Conservation (phyloP, 257 asterid genomes). For the Capsicum rhomboideum region DNA sequence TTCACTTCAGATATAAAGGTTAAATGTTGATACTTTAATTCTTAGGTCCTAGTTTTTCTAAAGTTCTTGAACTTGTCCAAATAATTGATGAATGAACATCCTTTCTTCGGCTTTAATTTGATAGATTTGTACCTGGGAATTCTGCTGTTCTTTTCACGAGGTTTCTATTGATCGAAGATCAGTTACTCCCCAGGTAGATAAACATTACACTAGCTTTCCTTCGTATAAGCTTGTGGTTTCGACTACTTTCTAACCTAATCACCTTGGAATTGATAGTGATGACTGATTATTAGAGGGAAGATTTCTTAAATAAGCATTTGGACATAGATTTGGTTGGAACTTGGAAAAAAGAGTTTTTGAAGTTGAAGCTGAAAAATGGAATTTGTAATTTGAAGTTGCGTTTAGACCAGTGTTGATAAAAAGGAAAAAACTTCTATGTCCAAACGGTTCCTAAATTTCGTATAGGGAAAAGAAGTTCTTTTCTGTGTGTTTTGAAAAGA, state of each 20-base stretch:
- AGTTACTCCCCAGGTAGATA: constrained; percentile 18
- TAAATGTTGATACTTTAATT: neutral
- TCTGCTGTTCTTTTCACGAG: constrained; percentile 20
- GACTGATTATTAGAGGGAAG: neutral
- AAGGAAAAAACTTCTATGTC: neutral
- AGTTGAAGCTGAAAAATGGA: no score
- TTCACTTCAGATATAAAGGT: constrained; percentile 12
- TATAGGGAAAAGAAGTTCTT: no score
- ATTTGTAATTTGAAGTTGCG: no score
- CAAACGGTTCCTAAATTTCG: neutral
- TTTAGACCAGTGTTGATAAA: no score
- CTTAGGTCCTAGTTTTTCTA: neutral
- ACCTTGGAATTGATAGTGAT: no score
- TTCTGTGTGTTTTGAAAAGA: no score
- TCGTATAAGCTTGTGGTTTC: neutral
- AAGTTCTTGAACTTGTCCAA: neutral
- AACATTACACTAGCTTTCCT: neutral
- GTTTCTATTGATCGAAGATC: constrained; percentile 13
- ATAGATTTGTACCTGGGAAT: constrained; percentile 28
- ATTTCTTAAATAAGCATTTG: neutral
- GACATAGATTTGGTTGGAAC: neutral
- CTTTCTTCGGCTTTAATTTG: neutral
- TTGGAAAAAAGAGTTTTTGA: neutral
- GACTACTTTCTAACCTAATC: neutral
- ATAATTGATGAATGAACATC: neutral